Percentiles rank a stretch among this genome's conserved stretches.
phyloP scores from a whole-genome alignment of 2,329 filamentous ascomycete species.

The Cryphonectria parasitica region DNA sequence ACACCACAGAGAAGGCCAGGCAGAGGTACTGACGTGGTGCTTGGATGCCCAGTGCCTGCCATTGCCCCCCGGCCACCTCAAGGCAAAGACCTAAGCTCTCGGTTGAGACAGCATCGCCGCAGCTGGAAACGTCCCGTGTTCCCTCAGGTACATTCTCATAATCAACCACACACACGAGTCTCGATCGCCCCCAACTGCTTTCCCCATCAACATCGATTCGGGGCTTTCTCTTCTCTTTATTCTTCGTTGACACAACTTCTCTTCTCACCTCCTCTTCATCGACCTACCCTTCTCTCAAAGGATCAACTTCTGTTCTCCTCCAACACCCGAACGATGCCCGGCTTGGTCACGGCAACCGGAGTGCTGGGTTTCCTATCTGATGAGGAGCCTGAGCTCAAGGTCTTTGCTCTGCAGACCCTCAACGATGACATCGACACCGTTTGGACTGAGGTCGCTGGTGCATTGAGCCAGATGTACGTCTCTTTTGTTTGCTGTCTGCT shows the following conservation, averaged over 20 bases:
- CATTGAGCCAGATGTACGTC: slow-evolving; percentile 85
- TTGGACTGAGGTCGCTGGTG: slow-evolving; percentile 95
- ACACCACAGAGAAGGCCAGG: background rate
- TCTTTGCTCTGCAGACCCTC: slow-evolving; percentile 91
- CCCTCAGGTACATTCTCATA: background rate
- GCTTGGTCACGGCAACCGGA: slow-evolving; percentile 90
- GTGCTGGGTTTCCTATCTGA: slow-evolving; percentile 95
- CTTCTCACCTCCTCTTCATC: background rate
- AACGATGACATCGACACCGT: slow-evolving; percentile 96
- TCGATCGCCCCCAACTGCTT: background rate
- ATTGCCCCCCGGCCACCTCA: background rate
- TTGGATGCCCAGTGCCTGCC: slow-evolving; percentile 2
- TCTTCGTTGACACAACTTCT: background rate
- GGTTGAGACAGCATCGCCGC: slow-evolving; percentile 9
- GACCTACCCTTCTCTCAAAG: slow-evolving; percentile 1
- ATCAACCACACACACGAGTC: slow-evolving; percentile 1
- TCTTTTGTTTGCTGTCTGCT: background rate
- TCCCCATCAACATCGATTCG: background rate
- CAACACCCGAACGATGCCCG: slow-evolving; percentile 69
- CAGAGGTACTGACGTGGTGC: slow-evolving; percentile 9
- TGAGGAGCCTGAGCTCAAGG: slow-evolving; percentile 89
- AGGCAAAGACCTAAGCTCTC: background rate
- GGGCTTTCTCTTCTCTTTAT: background rate
- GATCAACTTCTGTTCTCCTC: slow-evolving; percentile 21
- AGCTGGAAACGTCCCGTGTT: background rate